Conservation (phyloP, 2,329 filamentous ascomycete species). For the Myotisia sp. region DNA sequence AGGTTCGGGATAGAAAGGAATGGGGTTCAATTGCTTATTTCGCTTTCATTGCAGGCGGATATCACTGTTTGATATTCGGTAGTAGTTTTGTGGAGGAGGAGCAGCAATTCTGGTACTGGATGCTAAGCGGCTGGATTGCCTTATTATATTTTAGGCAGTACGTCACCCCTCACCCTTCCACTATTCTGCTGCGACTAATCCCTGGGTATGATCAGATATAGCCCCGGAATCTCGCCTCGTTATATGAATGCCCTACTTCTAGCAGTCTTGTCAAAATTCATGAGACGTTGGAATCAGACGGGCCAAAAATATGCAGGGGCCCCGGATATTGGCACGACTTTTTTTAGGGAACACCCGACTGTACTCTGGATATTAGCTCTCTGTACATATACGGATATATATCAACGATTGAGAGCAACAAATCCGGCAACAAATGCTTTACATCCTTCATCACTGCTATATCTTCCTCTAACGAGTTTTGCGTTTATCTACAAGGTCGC, state of each 20-base stretch:
- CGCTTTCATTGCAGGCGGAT: constrained; percentile 42
- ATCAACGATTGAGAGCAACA: constrained; percentile 26
- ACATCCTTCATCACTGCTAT: constrained; percentile 6
- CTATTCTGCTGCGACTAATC: not conserved
- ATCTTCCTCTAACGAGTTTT: constrained; percentile 25
- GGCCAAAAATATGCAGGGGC: constrained; percentile 92
- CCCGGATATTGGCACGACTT: constrained; percentile 65
- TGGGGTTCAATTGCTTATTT: constrained; percentile 28
- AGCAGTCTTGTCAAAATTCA: constrained; percentile 49
- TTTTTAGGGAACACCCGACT: constrained; percentile 49
- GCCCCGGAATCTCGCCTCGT: constrained; percentile 6
- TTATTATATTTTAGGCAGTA: constrained; percentile 32
- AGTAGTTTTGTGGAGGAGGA: constrained; percentile 97
- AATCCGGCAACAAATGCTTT: not conserved
- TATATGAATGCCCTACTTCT: constrained; percentile 29
- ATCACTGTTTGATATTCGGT: constrained; percentile 88
- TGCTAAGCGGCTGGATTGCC: constrained; percentile 38
- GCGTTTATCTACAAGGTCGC: constrained; percentile 77
- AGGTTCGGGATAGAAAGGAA: constrained; percentile 15
- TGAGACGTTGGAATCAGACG: constrained; percentile 85
- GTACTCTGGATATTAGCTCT: constrained; percentile 63
- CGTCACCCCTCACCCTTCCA: constrained; percentile 1
- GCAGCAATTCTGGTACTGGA: constrained; percentile 98
- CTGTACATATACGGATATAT: constrained; percentile 51
- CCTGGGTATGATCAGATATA: too few species aligned